phyloP scores from a whole-genome alignment of 306 rosid genomes.

The Vigna radiata region DNA sequence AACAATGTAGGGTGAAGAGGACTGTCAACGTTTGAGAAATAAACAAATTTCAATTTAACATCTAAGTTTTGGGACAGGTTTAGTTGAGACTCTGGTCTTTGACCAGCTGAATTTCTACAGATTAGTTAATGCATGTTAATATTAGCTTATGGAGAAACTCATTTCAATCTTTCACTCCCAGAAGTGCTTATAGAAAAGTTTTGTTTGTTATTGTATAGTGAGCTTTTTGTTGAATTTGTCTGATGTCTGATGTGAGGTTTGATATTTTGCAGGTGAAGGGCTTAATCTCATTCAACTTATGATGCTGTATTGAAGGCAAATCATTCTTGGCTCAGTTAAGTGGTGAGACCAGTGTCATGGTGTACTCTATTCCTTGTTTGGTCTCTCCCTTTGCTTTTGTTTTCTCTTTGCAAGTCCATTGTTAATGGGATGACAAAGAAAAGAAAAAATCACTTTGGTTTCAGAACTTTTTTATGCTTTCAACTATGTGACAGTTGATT shows the following conservation, averaged over 20 bases:
- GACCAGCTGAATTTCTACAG: background rate
- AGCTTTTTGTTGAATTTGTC: constrained; percentile 6
- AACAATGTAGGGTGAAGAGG: too few relatives aligned
- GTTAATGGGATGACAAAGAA: constrained; percentile 40
- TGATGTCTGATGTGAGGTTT: constrained; percentile 39
- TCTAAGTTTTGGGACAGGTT: too few relatives aligned
- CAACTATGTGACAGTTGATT: constrained; percentile 22
- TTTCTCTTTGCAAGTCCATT: constrained; percentile 44
- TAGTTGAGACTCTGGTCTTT: background rate
- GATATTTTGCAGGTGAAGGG: constrained; percentile 55
- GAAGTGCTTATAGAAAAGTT: too few relatives aligned
- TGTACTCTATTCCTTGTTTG: constrained; percentile 36
- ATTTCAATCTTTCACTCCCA: too few relatives aligned
- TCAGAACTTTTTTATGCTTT: constrained; percentile 32
- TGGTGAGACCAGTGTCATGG: constrained; percentile 48
- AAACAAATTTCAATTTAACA: too few relatives aligned
- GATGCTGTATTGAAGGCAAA: constrained; percentile 68
- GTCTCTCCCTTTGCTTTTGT: constrained; percentile 37
- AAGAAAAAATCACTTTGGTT: constrained; percentile 21
- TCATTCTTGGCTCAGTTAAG: constrained; percentile 90
- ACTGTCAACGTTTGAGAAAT: too few relatives aligned
- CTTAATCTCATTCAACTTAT: constrained; percentile 38
- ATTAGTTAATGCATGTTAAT: too few relatives aligned
- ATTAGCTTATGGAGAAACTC: too few relatives aligned
- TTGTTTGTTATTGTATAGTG: background rate